phyloP scores from a whole-genome alignment of 306 rosid species.

The Echinosophora koreensis region DNA sequence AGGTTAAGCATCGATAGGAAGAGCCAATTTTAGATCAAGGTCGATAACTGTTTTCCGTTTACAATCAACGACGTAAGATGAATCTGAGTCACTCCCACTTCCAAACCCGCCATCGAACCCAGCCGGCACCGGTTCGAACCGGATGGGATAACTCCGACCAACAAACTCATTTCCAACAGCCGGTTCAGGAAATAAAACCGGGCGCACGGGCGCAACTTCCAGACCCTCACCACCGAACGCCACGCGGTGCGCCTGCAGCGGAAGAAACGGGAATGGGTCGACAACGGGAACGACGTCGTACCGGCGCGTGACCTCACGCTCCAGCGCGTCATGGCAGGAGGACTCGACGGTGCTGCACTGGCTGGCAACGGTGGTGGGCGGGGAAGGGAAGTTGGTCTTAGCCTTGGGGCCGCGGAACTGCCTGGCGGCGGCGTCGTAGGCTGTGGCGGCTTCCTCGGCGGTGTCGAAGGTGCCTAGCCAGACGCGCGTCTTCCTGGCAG shows the following conservation, averaged over 20 bases:
- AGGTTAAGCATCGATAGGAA: constrained; percentile 44
- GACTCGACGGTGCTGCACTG: constrained; percentile 46
- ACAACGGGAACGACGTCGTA: not conserved
- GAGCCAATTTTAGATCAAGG: constrained; percentile 54
- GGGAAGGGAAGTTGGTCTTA: constrained; percentile 34
- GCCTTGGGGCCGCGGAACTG: constrained; percentile 41
- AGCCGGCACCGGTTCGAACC: constrained; percentile 33
- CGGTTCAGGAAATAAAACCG: constrained; percentile 21
- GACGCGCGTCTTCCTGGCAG: constrained; percentile 36
- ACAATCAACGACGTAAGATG: constrained; percentile 33
- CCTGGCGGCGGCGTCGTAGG: constrained; percentile 37
- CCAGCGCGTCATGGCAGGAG: constrained; percentile 11
- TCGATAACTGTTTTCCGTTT: constrained; percentile 38
- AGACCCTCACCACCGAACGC: constrained; percentile 6
- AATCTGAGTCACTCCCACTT: constrained; percentile 39
- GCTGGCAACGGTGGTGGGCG: not conserved
- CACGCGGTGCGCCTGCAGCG: not conserved
- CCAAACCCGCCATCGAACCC: not conserved
- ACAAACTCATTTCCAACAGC: constrained; percentile 3
- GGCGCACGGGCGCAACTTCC: not conserved
- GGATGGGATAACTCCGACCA: constrained; percentile 41
- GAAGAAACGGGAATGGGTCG: constrained; percentile 35
- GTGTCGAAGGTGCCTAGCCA: constrained; percentile 45
- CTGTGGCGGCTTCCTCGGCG: constrained; percentile 41
- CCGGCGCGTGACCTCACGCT: constrained; percentile 23